Percentiles rank a stretch among this genome's conserved stretches.
Evolutionary conservation across 257 asterid species (phyloP).

Genomic region (Penstemon eatonii): DNA sequence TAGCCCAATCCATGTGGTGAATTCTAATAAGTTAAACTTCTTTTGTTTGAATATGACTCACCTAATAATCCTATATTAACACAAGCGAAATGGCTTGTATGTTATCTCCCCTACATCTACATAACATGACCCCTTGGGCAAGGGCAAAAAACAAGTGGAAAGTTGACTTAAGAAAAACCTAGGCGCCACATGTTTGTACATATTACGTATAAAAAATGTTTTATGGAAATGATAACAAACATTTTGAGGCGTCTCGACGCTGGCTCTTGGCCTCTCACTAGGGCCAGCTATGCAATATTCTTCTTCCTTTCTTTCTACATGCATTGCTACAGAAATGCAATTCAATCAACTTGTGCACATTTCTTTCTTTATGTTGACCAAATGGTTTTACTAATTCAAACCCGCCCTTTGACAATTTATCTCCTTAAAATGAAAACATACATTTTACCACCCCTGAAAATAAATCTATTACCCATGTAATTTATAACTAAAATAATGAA

Average conservation of each 20-base stretch:
- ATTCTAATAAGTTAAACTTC: too few relatives aligned
- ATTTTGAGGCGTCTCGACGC: constrained; percentile 12
- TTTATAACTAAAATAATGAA: too few relatives aligned
- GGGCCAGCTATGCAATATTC: neutral
- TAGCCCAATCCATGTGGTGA: too few relatives aligned
- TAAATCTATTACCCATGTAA: too few relatives aligned
- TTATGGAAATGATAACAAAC: neutral
- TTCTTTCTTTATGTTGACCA: neutral
- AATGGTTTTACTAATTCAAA: neutral
- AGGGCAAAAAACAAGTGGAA: neutral
- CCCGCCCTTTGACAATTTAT: too few relatives aligned
- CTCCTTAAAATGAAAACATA: too few relatives aligned
- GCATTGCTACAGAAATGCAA: neutral
- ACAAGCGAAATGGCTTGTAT: too few relatives aligned
- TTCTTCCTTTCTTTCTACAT: neutral
- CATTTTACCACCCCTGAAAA: too few relatives aligned
- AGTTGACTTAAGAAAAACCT: neutral
- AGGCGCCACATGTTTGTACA: constrained; percentile 1
- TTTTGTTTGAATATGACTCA: too few relatives aligned
- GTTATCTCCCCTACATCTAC: too few relatives aligned
- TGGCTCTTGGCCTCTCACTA: constrained; percentile 5
- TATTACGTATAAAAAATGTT: neutral
- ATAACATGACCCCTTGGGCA: neutral
- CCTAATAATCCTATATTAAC: too few relatives aligned
- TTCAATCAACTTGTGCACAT: neutral